Conservation (phyloP, 257 asterid species). For the Mentha longifolia region DNA sequence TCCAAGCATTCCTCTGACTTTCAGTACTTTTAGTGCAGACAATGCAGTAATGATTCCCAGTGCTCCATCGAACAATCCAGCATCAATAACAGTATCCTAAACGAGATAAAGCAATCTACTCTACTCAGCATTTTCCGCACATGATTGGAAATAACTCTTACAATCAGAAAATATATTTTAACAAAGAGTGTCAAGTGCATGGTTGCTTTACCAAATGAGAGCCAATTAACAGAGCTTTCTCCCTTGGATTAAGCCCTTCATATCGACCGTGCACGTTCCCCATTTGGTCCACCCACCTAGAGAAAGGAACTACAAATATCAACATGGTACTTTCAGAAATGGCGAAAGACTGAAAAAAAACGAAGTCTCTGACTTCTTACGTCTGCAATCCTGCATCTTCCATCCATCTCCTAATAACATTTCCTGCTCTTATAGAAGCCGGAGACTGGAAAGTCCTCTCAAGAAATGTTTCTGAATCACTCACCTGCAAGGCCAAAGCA, state of each 20-base stretch:
- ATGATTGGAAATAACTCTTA: conserved; percentile 1
- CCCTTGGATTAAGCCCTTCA: conserved; percentile 79
- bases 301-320: conserved; percentile 29
- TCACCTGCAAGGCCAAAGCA: conserved; percentile 61
- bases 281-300: conserved; percentile 97
- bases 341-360: neutral
- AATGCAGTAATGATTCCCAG: conserved; percentile 78
- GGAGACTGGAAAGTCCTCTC: conserved; percentile 97
- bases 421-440: conserved; percentile 78
- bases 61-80: conserved; percentile 91
- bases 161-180: conserved; percentile 17
- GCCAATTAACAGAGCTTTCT: conserved; percentile 87
- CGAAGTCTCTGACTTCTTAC: conserved; percentile 45
- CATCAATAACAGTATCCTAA: conserved; percentile 97
- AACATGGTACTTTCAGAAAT: neutral
- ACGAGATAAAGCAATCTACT: conserved; percentile 28
- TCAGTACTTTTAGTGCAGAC: conserved; percentile 85
- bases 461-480: conserved; percentile 83
- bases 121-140: neutral
- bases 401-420: conserved; percentile 80
- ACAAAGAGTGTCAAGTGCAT: conserved; percentile 27
- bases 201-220: conserved; percentile 89
- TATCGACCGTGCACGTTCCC: conserved; percentile 92
- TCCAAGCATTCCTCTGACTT: conserved; percentile 59
- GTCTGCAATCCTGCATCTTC: conserved; percentile 92